Evolutionary conservation across 1,139 yeast species (phyloP), one percentile per base, ranked within the genome.

Genomic region (Yamadazyma membranifaciens): DNA sequence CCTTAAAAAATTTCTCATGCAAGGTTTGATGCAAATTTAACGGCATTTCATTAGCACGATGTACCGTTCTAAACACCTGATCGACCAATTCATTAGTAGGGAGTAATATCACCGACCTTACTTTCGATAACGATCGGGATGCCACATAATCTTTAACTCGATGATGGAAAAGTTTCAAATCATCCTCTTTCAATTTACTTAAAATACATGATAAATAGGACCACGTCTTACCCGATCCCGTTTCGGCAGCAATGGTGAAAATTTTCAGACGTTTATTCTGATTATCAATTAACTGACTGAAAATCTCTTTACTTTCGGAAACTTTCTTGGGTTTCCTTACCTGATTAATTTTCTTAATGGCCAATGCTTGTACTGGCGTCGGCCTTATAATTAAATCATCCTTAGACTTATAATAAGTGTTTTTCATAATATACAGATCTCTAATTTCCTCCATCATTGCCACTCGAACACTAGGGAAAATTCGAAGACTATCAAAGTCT

Each of bases 191-290:
- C 52, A 87, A 65, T 48, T 78, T 80, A 40, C 88, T 84, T 38
- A 91, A 52, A 31, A 91, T 50, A 0, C 96, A 89, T 0, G 87
- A 80, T 45, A 91, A 60, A 56, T 91, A 92, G 0, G 97, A 89
- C 81, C 96, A 80, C 0, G 98, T 92, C 59, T 92, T 92, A 7
- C 98, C 98, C 0, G 95, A 84, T 0, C 98, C 98, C 0, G 98
- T 92, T 58, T 92, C 98, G 2, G 97, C 96, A 2, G 97, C 97
- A 43, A 92, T 62, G 3, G 95, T 80, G 64, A 81, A 88, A 0
- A 84, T 75, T 50, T 81, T 81, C 33, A 81, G 61, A 44, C 73
- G 69, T 13, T 59, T 62, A 24, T 44, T 43, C 45, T 67, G 69
- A 42, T 70, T 69, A 31, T 52, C 47, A 39, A 59, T 56, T 44